phyloP scores from a whole-genome alignment of 305 asterid genomes.

The Striga hermonthica region DNA sequence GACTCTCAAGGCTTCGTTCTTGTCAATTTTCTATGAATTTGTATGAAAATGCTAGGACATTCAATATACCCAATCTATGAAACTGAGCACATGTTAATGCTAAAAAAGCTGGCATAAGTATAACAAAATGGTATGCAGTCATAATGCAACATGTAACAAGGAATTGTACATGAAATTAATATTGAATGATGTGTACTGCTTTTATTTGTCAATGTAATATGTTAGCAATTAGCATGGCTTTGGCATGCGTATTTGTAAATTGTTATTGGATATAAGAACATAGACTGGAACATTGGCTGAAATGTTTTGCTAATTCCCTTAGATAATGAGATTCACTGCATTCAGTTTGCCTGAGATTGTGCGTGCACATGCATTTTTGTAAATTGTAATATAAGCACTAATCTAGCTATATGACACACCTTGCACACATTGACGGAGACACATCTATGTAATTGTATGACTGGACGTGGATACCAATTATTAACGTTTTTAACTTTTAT shows the following conservation, averaged over 20 bases:
- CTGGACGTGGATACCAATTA: background rate
- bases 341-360: background rate
- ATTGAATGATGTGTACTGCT: background rate
- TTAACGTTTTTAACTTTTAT: background rate
- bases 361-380: background rate
- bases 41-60: slow-evolving; percentile 1
- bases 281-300: background rate
- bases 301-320: slow-evolving; percentile 6
- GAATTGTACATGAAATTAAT: background rate
- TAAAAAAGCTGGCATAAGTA: background rate
- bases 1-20: slow-evolving; percentile 2
- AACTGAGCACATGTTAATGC: background rate
- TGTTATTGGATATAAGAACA: background rate
- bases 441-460: background rate
- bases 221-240: background rate
- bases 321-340: background rate
- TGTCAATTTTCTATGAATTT: background rate
- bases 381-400: too few relatives aligned
- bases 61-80: slow-evolving; percentile 1
- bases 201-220: background rate
- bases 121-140: background rate
- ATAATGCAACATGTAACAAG: background rate
- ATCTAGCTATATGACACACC: too few relatives aligned
- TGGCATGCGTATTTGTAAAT: background rate
- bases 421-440: too few relatives aligned